Conservation (phyloP, 352 stramenopile species). For the Albugo laibachii region DNA sequence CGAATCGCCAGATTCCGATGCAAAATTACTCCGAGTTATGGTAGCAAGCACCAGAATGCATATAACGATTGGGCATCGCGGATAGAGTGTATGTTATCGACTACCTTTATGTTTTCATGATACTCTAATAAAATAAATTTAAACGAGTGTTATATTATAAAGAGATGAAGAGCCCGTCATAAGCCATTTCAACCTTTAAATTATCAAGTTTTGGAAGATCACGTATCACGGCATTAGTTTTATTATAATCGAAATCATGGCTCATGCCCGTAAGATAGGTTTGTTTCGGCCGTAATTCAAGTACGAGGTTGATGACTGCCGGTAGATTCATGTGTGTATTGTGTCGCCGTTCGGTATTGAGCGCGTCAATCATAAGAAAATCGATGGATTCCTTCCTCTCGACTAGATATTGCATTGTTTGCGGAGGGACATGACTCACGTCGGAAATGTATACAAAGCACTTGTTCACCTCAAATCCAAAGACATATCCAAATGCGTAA, state of each 20-base stretch:
- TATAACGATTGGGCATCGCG: too few species aligned
- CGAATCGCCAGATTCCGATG: too few species aligned
- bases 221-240: constrained; percentile 20
- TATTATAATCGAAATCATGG: constrained; percentile 64
- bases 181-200: constrained; percentile 61
- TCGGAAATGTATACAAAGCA: constrained; percentile 80
- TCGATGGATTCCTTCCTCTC: constrained; percentile 21
- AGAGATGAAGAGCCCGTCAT: constrained; percentile 40
- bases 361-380: constrained; percentile 61
- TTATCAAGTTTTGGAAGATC: constrained; percentile 29
- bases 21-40: too few species aligned
- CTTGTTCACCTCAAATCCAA: constrained; percentile 36
- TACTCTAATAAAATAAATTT: too few species aligned
- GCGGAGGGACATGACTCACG: constrained; percentile 50
- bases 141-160: constrained; percentile 15
- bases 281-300: constrained; percentile 32
- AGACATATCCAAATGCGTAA: constrained; percentile 59
- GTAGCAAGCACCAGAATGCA: too few species aligned
- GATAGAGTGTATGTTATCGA: too few species aligned
- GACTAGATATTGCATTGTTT: constrained; percentile 25
- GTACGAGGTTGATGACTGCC: constrained; percentile 43
- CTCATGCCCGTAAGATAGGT: constrained; percentile 75
- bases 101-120: too few species aligned
- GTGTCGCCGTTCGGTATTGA: constrained; percentile 58
- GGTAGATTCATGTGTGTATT: constrained; percentile 73